A percentile compares a stretch with the other conserved stretches of the same genome.
These are phyloP conservation scores for Ilyonectria mors-panacis DNA, from an alignment of 2,329 filamentous ascomycete species.

Conservation along the genomic window DNA sequence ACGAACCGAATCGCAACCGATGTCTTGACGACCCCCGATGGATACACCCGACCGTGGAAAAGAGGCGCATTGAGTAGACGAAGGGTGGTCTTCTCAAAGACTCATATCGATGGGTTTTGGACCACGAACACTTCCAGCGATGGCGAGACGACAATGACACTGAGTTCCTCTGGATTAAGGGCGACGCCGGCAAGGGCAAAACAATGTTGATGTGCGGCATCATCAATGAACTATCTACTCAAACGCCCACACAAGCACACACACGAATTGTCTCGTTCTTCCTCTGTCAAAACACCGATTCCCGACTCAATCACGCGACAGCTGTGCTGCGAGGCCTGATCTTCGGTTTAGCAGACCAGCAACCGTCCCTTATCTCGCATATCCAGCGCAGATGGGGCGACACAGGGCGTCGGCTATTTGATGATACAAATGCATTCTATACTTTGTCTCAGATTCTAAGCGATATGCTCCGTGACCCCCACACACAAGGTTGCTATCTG, in stretches of 20 bases:
- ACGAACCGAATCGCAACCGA: no score
- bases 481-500: neutral
- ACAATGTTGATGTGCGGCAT: constrained; percentile 54
- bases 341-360: constrained; percentile 5
- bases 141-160: constrained; percentile 43
- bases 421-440: constrained; percentile 1
- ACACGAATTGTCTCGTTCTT: neutral
- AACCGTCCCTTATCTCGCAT: constrained; percentile 8
- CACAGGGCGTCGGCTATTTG: neutral
- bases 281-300: constrained; percentile 12
- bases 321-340: constrained; percentile 12
- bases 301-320: neutral
- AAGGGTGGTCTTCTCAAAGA: constrained; percentile 36
- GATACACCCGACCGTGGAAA: no score
- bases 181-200: constrained; percentile 53
- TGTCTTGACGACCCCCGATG: no score
- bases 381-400: neutral
- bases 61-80: no score
- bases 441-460: constrained; percentile 1
- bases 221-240: constrained; percentile 34
- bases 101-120: constrained; percentile 53
- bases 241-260: no score
- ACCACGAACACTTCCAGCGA: constrained; percentile 47
- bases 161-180: no score
- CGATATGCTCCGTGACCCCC: constrained; percentile 1